These are phyloP conservation scores for Chamaecrista fasciculata DNA, from an alignment of 306 rosid genomes.

Conservation along the genomic window DNA sequence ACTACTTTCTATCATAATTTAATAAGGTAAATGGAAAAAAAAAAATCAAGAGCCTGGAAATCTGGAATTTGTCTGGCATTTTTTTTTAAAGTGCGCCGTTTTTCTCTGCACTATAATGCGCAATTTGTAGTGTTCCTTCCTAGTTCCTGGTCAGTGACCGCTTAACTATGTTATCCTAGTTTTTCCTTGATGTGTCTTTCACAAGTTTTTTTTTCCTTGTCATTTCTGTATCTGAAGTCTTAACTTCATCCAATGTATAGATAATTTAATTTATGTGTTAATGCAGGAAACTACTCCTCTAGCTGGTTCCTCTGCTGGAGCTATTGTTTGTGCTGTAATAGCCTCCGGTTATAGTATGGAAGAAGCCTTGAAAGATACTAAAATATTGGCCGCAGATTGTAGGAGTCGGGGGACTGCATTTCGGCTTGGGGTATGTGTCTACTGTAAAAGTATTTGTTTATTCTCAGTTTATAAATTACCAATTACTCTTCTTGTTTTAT, in stretches of 20 bases:
- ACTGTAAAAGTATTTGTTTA: conserved; percentile 8
- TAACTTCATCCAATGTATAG: background rate
- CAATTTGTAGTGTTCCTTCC: background rate
- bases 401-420: conserved; percentile 87
- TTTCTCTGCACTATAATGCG: background rate
- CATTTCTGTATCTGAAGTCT: too few species aligned
- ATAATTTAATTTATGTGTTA: conserved; percentile 13
- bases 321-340: conserved; percentile 88
- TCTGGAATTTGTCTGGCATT: background rate
- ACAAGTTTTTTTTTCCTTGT: too few species aligned
- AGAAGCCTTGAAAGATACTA: conserved; percentile 74
- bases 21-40: background rate
- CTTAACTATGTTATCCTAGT: background rate
- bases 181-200: conserved; percentile 13
- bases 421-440: conserved; percentile 78
- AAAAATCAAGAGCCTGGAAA: background rate
- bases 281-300: conserved; percentile 86
- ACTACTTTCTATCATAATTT: background rate
- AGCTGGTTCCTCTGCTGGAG: conserved; percentile 99
- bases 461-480: background rate
- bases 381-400: conserved; percentile 87
- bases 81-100: background rate
- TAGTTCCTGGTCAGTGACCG: background rate
- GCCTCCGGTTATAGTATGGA: conserved; percentile 93
- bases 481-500: background rate